Conservation (phyloP, 768 basidiomycete species). For the Pholiota molesta region DNA sequence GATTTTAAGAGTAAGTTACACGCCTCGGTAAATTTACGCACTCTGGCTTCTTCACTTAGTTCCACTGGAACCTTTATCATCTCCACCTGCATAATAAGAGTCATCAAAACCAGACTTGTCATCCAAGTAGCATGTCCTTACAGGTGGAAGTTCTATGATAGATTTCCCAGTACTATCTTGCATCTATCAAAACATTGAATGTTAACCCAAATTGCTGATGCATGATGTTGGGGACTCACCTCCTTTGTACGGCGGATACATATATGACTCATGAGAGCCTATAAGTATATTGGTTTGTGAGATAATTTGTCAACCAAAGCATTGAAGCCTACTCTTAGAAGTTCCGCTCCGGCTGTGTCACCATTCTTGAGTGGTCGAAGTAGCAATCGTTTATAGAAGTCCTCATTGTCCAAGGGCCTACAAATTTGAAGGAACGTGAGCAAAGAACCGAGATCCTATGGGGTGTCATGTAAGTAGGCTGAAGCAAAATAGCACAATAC, state of each 20-base stretch:
- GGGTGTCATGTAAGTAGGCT: neutral
- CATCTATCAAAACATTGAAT: slow-evolving; percentile 55
- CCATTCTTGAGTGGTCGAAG: slow-evolving; percentile 78
- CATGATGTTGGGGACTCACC: slow-evolving; percentile 32
- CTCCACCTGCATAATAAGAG: slow-evolving; percentile 56
- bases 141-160: slow-evolving; percentile 77
- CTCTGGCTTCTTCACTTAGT: slow-evolving; percentile 65
- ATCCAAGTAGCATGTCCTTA: slow-evolving; percentile 27
- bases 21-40: slow-evolving; percentile 32
- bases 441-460: slow-evolving; percentile 86
- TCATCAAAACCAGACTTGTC: neutral
- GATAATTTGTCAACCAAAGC: slow-evolving; percentile 9
- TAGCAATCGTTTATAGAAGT: slow-evolving; percentile 80
- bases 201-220: neutral
- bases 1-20: neutral
- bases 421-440: slow-evolving; percentile 88
- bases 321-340: slow-evolving; percentile 60
- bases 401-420: slow-evolving; percentile 78
- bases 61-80: slow-evolving; percentile 75
- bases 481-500: neutral
- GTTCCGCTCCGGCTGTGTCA: slow-evolving; percentile 64
- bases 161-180: slow-evolving; percentile 76
- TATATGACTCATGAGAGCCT: slow-evolving; percentile 78
- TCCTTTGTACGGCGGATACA: slow-evolving; percentile 88
- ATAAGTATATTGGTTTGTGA: slow-evolving; percentile 9